A percentile compares a stretch with the other conserved stretches of the same genome.
These are phyloP conservation scores for Barbarea vulgaris DNA, from an alignment of 345 rosid species.

Conservation along the genomic window DNA sequence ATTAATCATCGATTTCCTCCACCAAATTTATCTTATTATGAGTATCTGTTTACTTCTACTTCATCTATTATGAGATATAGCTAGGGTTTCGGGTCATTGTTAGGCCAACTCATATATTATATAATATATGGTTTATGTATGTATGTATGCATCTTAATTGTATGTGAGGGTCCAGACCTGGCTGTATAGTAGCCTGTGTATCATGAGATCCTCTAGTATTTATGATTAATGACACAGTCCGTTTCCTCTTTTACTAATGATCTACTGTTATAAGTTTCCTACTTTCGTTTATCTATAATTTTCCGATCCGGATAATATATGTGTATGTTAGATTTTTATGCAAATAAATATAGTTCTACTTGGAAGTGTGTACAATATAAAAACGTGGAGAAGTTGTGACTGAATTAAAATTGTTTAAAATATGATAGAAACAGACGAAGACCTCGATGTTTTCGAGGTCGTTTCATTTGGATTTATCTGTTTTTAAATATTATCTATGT, in stretches of 20 bases:
- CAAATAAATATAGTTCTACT: neutral
- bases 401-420: conserved; percentile 24
- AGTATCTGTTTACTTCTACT: conserved; percentile 28
- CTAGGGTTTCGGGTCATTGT: conserved; percentile 38
- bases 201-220: conserved; percentile 39
- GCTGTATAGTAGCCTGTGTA: conserved; percentile 41
- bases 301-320: neutral
- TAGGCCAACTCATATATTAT: conserved; percentile 33
- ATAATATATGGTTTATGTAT: conserved; percentile 31
- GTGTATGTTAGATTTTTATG: neutral
- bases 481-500: conserved; percentile 31
- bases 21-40: conserved; percentile 29
- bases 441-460: conserved; percentile 39
- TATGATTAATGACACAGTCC: conserved; percentile 37
- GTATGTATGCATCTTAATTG: conserved; percentile 33
- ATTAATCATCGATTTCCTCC: conserved; percentile 27
- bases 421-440: conserved; percentile 33
- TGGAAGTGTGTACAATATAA: conserved; percentile 9
- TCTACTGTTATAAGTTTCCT: neutral
- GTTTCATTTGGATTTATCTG: conserved; percentile 23
- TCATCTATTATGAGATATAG: conserved; percentile 32
- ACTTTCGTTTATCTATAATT: neutral
- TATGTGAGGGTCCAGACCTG: conserved; percentile 42
- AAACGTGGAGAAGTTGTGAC: conserved; percentile 39
- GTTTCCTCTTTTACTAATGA: conserved; percentile 4